Evolutionary conservation across 106 monocot genomes (phyloP).

Genomic region (Iris macrosiphon): DNA sequence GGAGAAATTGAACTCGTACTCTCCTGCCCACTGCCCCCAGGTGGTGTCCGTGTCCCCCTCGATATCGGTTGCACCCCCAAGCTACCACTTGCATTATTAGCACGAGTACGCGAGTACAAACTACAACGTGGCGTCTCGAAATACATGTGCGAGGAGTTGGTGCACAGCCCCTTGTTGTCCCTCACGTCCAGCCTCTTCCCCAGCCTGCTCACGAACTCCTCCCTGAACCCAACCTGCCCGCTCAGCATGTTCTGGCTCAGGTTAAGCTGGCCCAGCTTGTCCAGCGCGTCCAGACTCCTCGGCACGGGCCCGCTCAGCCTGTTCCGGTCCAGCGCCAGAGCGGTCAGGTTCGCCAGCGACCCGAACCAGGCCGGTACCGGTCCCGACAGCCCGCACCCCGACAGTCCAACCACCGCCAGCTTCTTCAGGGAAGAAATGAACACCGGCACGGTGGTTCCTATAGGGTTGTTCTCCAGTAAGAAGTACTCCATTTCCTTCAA

Average conservation of each 20-base stretch:
- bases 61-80: too few species aligned
- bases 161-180: conserved; percentile 48
- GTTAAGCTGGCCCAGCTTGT: conserved; percentile 49
- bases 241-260: conserved; percentile 56
- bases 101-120: too few species aligned
- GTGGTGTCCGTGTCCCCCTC: too few species aligned
- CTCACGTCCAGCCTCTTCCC: conserved; percentile 56
- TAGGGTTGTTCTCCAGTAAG: conserved; percentile 47
- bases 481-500: conserved; percentile 43
- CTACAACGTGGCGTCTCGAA: neutral
- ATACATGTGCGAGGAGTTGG: neutral
- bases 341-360: conserved; percentile 25
- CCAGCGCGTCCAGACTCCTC: conserved; percentile 21
- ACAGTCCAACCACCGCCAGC: conserved; percentile 43
- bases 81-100: too few species aligned
- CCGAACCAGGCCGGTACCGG: conserved; percentile 35
- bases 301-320: conserved; percentile 52
- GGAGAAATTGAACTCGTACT: too few species aligned
- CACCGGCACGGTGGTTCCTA: conserved; percentile 28
- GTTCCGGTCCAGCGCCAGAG: conserved; percentile 55
- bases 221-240: conserved; percentile 40
- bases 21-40: too few species aligned
- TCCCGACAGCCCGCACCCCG: conserved; percentile 37
- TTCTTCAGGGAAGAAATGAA: conserved; percentile 27
- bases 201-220: conserved; percentile 50